A percentile compares a stretch with the other conserved stretches of the same genome.
Conservation (phyloP, 257 asterid species). For the Przewalskia tangutica region DNA sequence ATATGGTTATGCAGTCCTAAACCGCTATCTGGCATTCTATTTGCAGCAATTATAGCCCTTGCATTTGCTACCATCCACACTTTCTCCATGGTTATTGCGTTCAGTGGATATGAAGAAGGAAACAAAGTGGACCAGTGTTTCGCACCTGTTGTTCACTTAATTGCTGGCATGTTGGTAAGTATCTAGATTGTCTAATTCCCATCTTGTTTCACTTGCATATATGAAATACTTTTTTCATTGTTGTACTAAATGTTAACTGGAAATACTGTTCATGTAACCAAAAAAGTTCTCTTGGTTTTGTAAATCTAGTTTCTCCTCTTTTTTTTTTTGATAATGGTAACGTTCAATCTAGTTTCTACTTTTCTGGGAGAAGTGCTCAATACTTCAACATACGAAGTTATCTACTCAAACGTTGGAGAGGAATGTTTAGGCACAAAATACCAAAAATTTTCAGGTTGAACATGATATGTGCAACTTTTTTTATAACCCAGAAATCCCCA, state of each 20-base stretch:
- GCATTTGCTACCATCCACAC: conserved; percentile 94
- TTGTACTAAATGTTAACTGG: background rate
- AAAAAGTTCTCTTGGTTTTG: background rate
- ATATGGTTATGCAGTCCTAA: background rate
- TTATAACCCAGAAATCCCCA: no score
- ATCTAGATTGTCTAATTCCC: background rate
- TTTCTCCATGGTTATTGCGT: conserved; percentile 93
- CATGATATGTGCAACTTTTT: no score
- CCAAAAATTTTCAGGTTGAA: background rate
- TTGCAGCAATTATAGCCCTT: conserved; percentile 84
- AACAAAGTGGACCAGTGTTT: conserved; percentile 53
- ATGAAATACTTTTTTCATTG: background rate
- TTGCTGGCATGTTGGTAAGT: conserved; percentile 79
- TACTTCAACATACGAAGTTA: background rate
- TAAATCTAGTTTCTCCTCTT: background rate
- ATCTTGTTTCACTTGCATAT: background rate
- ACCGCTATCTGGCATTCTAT: background rate
- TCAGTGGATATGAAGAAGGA: conserved; percentile 75
- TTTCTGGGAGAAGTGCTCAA: background rate
- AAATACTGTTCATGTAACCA: background rate
- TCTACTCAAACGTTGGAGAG: background rate
- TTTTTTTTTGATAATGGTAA: no score
- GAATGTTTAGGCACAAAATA: background rate
- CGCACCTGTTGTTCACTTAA: conserved; percentile 71
- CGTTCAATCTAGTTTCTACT: background rate